Evolutionary conservation across 2,329 filamentous ascomycete species (phyloP).

Genomic region (Botrytis galanthina): DNA sequence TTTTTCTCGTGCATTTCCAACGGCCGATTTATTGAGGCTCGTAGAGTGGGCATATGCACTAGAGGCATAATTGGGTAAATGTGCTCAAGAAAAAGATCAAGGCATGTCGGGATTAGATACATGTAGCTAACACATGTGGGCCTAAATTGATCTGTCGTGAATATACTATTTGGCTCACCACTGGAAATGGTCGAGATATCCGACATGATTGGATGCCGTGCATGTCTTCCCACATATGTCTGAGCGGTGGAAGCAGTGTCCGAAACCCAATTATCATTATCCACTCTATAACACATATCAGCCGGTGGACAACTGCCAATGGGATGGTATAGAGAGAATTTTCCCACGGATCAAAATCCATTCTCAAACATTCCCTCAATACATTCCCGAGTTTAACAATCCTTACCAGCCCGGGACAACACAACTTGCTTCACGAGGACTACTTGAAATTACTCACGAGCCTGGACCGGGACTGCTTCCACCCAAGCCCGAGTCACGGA

Average conservation of each 20-base stretch:
- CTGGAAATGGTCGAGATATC: slow-evolving; percentile 40
- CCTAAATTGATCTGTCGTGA: slow-evolving; percentile 44
- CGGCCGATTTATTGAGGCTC: slow-evolving; percentile 47
- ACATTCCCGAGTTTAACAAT: not conserved
- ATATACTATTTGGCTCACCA: slow-evolving; percentile 41
- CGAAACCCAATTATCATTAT: slow-evolving; percentile 33
- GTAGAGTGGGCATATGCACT: slow-evolving; percentile 55
- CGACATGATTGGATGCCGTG: slow-evolving; percentile 35
- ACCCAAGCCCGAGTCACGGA: slow-evolving; percentile 26
- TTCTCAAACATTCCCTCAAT: not conserved
- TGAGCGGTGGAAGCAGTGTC: slow-evolving; percentile 28
- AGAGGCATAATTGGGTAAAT: slow-evolving; percentile 65
- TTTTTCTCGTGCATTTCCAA: slow-evolving; percentile 44
- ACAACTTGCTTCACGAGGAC: not conserved
- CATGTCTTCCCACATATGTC: slow-evolving; percentile 20
- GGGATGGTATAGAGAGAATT: not conserved
- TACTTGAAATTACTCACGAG: slow-evolving; percentile 28
- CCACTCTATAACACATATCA: slow-evolving; percentile 14
- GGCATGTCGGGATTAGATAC: slow-evolving; percentile 52
- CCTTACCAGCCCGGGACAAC: no score
- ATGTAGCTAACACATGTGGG: slow-evolving; percentile 49
- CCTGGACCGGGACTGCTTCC: slow-evolving; percentile 29
- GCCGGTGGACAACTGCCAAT: not conserved
- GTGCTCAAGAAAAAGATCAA: slow-evolving; percentile 61
- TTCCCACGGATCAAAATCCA: not conserved